A percentile compares a stretch with the other conserved stretches of the same genome.
These are phyloP conservation scores for Chalciporus sphaerocephalus DNA, from an alignment of 768 basidiomycete genomes.

Conservation along the genomic window DNA sequence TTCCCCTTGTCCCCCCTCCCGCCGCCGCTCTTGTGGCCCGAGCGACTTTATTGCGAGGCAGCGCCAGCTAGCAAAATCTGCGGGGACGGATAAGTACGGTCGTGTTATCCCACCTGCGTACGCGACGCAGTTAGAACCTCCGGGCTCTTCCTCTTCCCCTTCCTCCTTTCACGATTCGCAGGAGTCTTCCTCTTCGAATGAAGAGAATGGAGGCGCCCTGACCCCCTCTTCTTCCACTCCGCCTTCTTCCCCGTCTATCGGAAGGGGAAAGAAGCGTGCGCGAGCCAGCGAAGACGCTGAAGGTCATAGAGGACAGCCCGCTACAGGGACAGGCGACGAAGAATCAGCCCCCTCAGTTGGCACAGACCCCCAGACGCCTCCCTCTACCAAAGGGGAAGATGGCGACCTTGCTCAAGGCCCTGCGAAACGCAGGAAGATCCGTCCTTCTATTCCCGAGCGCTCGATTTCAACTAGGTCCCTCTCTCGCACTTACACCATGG, in stretches of 20 bases:
- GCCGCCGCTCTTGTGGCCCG: neutral
- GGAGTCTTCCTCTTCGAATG: neutral
- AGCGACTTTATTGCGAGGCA: constrained; percentile 11
- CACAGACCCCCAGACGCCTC: neutral
- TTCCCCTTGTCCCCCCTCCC: neutral
- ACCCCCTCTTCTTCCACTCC: constrained; percentile 1
- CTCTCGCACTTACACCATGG: neutral
- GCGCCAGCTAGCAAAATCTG: neutral
- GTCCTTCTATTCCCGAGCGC: neutral
- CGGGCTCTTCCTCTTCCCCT: constrained; percentile 1
- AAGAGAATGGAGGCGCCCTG: neutral
- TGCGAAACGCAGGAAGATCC: constrained; percentile 14
- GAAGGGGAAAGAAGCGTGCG: constrained; percentile 16
- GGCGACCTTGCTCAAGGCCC: neutral
- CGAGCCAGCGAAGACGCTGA: constrained; percentile 9
- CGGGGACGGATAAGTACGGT: constrained; percentile 11
- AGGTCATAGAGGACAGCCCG: neutral
- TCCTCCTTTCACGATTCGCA: neutral
- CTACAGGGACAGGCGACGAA: neutral
- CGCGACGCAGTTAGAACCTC: neutral
- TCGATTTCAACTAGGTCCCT: neutral
- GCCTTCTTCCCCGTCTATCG: constrained; percentile 9
- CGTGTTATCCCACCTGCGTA: constrained; percentile 5
- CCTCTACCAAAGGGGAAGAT: constrained; percentile 2
- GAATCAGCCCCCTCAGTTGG: neutral